Conservation (phyloP, 352 stramenopile genomes). For the Pythium monospermum region DNA sequence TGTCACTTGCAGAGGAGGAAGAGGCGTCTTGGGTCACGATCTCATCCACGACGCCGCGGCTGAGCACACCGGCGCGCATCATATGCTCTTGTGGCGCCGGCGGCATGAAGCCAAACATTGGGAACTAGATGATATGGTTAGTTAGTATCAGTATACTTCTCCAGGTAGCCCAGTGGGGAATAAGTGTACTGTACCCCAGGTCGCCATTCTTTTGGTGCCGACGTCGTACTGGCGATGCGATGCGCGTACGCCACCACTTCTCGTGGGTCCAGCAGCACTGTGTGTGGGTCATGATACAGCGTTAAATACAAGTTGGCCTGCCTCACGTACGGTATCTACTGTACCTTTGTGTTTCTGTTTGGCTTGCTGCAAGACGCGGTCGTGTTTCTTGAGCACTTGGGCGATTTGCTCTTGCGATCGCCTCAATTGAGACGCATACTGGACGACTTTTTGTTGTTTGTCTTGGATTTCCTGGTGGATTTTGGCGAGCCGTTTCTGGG, state of each 20-base stretch:
- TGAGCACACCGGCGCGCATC: slow-evolving; percentile 81
- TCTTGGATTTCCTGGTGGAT: slow-evolving; percentile 56
- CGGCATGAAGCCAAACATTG: slow-evolving; percentile 85
- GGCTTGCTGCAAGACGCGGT: slow-evolving; percentile 47
- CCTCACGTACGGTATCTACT: neutral
- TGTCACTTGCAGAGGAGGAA: no score
- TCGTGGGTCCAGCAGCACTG: slow-evolving; percentile 56
- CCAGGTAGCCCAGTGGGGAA: no score
- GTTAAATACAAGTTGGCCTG: neutral
- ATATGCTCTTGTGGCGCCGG: slow-evolving; percentile 80
- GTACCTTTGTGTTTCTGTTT: slow-evolving; percentile 53
- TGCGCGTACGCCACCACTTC: slow-evolving; percentile 80
- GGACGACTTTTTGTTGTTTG: slow-evolving; percentile 64
- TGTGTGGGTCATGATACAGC: neutral
- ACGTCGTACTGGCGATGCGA: slow-evolving; percentile 73
- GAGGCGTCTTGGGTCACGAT: slow-evolving; percentile 67
- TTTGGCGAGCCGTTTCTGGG: slow-evolving; percentile 59
- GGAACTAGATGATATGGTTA: slow-evolving; percentile 50
- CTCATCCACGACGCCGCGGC: slow-evolving; percentile 72
- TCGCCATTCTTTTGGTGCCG: slow-evolving; percentile 65
- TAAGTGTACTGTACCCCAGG: slow-evolving; percentile 65
- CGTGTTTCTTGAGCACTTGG: slow-evolving; percentile 63
- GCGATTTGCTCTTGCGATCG: slow-evolving; percentile 65
- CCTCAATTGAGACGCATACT: slow-evolving; percentile 62
- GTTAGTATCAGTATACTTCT: no score